Evolutionary conservation across 73 alveolate species (phyloP).

Genomic region (Symbiodinium pilosum): DNA sequence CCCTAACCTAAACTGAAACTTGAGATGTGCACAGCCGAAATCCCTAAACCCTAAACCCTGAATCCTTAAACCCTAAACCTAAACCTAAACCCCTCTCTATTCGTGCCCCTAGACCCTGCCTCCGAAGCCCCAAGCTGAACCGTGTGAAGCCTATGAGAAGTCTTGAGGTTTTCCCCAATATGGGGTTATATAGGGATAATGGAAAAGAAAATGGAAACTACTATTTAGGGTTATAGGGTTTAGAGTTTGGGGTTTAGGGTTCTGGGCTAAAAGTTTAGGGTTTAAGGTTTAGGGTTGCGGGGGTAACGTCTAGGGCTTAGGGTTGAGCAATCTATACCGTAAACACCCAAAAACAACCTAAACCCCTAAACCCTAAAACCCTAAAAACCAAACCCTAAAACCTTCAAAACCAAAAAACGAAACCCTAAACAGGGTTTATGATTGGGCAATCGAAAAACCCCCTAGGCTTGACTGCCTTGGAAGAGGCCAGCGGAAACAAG

Average conservation of each 20-base stretch:
- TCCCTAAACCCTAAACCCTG: not conserved
- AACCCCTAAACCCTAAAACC: not conserved
- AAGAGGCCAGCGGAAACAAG: slow-evolving; percentile 19
- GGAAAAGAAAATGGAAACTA: too few species aligned
- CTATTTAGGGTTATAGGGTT: too few species aligned
- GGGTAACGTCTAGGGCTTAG: too few species aligned
- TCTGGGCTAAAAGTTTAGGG: too few species aligned
- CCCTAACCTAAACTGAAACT: too few species aligned
- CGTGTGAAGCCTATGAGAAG: too few species aligned
- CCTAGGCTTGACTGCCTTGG: not conserved
- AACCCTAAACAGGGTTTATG: not conserved
- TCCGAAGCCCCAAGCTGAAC: too few species aligned
- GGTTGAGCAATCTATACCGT: not conserved
- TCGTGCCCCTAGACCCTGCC: not conserved
- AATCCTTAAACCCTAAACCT: not conserved
- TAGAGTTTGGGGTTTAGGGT: too few species aligned
- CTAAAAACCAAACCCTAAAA: not conserved
- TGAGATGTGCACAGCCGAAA: too few species aligned
- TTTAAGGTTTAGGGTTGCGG: too few species aligned
- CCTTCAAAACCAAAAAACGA: not conserved
- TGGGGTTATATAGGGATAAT: too few species aligned
- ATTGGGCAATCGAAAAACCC: not conserved
- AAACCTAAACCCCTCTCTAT: not conserved
- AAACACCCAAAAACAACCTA: not conserved
- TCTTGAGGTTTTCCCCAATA: too few species aligned